Conservation (phyloP, 2,329 filamentous ascomycete species). For the Huntiella savannae region DNA sequence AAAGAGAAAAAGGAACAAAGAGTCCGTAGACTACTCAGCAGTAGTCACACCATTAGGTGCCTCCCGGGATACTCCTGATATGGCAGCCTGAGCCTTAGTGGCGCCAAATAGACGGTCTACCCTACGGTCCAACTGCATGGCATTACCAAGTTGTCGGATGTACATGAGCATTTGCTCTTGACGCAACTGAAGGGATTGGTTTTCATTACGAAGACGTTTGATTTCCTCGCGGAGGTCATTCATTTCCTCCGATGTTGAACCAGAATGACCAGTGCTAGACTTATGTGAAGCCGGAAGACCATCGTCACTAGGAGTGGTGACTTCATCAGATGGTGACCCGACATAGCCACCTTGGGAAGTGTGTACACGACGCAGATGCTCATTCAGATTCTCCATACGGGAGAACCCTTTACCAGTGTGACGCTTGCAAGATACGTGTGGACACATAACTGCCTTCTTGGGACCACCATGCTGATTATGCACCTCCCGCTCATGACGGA, state of each 20-base stretch:
- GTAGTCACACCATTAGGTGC: no score
- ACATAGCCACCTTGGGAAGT: slow-evolving; percentile 41
- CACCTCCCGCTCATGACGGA: slow-evolving; percentile 83
- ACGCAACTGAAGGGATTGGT: slow-evolving; percentile 32
- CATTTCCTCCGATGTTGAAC: slow-evolving; percentile 23
- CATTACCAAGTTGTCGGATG: no score
- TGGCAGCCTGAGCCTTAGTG: no score
- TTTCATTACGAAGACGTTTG: slow-evolving; percentile 47
- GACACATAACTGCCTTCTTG: slow-evolving; percentile 73
- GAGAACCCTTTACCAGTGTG: slow-evolving; percentile 80
- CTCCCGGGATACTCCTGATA: no score
- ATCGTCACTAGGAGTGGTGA: slow-evolving; percentile 26
- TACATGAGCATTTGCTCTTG: no score
- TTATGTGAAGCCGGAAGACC: slow-evolving; percentile 12
- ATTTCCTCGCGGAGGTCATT: slow-evolving; percentile 42
- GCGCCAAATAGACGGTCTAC: no score
- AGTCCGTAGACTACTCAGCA: no score
- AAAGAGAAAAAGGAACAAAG: no score
- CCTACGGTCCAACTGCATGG: no score
- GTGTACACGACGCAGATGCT: slow-evolving; percentile 84
- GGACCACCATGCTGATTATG: slow-evolving; percentile 79
- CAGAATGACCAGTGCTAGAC: slow-evolving; percentile 1
- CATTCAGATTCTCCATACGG: slow-evolving; percentile 80
- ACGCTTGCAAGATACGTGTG: slow-evolving; percentile 72
- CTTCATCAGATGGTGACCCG: slow-evolving; percentile 19